Evolutionary conservation across 768 basidiomycete species (phyloP).

Genomic region (Podaxis sp.): DNA sequence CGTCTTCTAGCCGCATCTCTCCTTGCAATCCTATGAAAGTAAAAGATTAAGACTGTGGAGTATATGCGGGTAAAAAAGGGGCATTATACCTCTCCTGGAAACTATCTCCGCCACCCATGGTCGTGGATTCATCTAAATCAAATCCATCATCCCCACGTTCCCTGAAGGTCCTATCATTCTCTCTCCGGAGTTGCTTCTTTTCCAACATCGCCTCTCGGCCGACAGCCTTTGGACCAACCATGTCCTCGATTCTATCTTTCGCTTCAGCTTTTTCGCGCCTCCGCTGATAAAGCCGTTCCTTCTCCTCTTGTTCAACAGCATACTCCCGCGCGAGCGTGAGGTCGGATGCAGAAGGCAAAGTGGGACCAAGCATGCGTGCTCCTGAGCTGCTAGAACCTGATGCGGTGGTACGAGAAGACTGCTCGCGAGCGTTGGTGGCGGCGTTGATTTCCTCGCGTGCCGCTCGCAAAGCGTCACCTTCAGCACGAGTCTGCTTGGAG

Average conservation of each 20-base stretch:
- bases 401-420: slow-evolving; percentile 16
- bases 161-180: slow-evolving; percentile 66
- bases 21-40: slow-evolving; percentile 53
- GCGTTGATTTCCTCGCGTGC: slow-evolving; percentile 59
- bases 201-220: slow-evolving; percentile 86
- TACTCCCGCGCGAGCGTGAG: slow-evolving; percentile 68
- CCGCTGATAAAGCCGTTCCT: slow-evolving; percentile 55
- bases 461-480: slow-evolving; percentile 54
- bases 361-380: slow-evolving; percentile 52
- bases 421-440: slow-evolving; percentile 38
- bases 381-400: slow-evolving; percentile 24
- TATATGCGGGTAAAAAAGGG: background rate
- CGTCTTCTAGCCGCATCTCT: slow-evolving; percentile 66
- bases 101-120: slow-evolving; percentile 82
- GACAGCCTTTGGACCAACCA: slow-evolving; percentile 76
- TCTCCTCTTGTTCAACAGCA: slow-evolving; percentile 45
- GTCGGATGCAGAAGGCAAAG: slow-evolving; percentile 68
- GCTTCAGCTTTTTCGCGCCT: slow-evolving; percentile 67
- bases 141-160: slow-evolving; percentile 77
- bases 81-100: slow-evolving; percentile 71
- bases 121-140: slow-evolving; percentile 74
- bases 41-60: slow-evolving; percentile 9
- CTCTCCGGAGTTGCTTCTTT: slow-evolving; percentile 76
- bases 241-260: slow-evolving; percentile 71
- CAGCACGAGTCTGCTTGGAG: slow-evolving; percentile 57